These are phyloP conservation scores for Flaveria bidentis DNA, from an alignment of 129 eudicot genomes.

Conservation along the genomic window DNA sequence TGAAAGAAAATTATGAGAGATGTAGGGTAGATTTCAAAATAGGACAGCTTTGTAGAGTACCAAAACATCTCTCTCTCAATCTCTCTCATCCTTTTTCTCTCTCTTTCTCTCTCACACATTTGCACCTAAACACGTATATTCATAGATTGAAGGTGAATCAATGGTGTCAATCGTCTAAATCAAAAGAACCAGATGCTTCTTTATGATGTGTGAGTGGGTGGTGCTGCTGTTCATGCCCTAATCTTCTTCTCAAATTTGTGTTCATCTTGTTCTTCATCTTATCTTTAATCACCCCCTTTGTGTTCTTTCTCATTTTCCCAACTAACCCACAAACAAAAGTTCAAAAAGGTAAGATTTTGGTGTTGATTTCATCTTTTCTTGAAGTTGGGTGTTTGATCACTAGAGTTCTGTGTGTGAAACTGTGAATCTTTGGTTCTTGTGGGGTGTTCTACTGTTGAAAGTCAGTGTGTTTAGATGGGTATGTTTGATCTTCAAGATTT, in stretches of 20 bases:
- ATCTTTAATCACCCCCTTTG: background rate
- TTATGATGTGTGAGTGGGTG: constrained; percentile 79
- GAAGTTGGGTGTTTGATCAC: background rate
- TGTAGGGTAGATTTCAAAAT: constrained; percentile 57
- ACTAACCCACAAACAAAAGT: constrained; percentile 19
- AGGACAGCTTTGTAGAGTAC: constrained; percentile 59
- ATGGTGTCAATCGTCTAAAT: constrained; percentile 28
- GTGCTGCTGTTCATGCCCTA: constrained; percentile 30
- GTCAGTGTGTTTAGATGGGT: background rate
- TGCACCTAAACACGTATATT: constrained; percentile 26
- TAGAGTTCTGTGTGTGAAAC: constrained; percentile 19
- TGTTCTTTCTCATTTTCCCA: constrained; percentile 30
- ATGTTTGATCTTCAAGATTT: constrained; percentile 20
- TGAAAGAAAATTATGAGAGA: constrained; percentile 29
- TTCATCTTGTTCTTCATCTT: background rate
- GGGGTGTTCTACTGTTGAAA: background rate
- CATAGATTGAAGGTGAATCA: constrained; percentile 33
- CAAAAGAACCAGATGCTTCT: constrained; percentile 63
- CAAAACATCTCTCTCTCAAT: constrained; percentile 34
- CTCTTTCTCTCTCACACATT: constrained; percentile 32
- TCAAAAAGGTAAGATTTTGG: constrained; percentile 16
- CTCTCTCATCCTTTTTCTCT: constrained; percentile 20
- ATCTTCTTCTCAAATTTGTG: constrained; percentile 6
- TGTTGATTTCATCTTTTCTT: constrained; percentile 11
- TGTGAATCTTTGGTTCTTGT: constrained; percentile 8